Evolutionary conservation across 2,329 filamentous ascomycete species (phyloP).

Genomic region (Monilinia fructicola): DNA sequence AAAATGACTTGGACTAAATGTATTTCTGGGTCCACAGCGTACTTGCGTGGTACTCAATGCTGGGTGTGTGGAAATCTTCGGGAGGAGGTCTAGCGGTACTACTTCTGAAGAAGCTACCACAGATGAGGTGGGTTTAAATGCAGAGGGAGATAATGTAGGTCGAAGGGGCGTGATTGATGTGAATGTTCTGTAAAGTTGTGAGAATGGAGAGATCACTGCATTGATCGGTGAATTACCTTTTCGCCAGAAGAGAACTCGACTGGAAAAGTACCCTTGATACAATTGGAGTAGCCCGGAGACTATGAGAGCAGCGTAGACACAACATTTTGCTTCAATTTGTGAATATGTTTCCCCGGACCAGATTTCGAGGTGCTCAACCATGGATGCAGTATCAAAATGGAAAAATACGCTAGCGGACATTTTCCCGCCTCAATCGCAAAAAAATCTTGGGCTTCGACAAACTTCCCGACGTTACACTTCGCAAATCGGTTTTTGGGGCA

Average conservation of each 20-base stretch:
- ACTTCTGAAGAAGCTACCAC: constrained; percentile 1
- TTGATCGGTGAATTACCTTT: constrained; percentile 30
- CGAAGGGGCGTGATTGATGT: constrained; percentile 37
- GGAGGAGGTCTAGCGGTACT: constrained; percentile 34
- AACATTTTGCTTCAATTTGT: constrained; percentile 33
- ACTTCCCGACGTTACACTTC: neutral
- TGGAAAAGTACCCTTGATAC: constrained; percentile 24
- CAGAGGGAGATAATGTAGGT: constrained; percentile 34
- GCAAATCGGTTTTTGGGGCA: neutral
- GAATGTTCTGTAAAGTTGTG: constrained; percentile 35
- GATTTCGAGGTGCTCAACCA: constrained; percentile 22
- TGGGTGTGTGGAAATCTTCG: constrained; percentile 39
- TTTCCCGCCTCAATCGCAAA: constrained; percentile 26
- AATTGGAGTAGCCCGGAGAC: constrained; percentile 29
- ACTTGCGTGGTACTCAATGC: constrained; percentile 38
- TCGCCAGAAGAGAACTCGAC: constrained; percentile 22
- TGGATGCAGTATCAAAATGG: constrained; percentile 17
- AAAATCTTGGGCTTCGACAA: constrained; percentile 18
- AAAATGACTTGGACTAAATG: constrained; percentile 42
- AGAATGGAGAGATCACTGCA: neutral
- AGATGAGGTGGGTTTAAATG: constrained; percentile 24
- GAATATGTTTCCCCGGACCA: neutral
- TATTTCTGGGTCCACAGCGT: constrained; percentile 40
- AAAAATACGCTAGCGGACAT: constrained; percentile 30
- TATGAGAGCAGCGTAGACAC: constrained; percentile 36